Conservation (phyloP, 2,329 filamentous ascomycete genomes). For the Thielaviopsis musarum region DNA sequence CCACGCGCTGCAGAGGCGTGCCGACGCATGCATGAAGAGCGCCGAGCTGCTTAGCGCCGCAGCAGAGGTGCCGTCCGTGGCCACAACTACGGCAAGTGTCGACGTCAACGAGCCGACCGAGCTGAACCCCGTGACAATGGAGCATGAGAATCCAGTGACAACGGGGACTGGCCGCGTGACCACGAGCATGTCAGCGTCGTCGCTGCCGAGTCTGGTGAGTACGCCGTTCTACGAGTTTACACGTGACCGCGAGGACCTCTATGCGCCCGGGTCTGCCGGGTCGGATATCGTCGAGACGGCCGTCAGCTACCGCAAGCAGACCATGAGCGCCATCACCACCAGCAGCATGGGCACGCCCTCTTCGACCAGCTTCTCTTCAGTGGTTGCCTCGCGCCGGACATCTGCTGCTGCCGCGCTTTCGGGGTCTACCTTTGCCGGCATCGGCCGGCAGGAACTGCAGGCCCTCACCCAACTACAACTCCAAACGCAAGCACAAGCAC, state of each 20-base stretch:
- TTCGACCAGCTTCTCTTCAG: neutral
- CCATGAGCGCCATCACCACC: neutral
- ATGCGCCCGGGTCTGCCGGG: conserved; percentile 33
- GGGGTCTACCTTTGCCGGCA: conserved; percentile 13
- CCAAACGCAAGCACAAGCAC: neutral
- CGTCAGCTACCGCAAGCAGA: neutral
- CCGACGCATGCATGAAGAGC: conserved; percentile 33
- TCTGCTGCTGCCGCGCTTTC: neutral
- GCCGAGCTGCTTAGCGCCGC: conserved; percentile 27
- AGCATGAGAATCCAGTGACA: neutral
- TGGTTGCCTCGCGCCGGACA: neutral
- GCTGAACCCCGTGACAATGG: neutral
- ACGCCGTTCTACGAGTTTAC: neutral
- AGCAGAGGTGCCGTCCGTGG: neutral
- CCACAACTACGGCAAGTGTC: neutral
- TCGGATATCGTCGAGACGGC: conserved; percentile 24
- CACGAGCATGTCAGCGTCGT: conserved; percentile 15
- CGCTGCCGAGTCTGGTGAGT: conserved; percentile 4
- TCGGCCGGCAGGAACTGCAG: conserved; percentile 8
- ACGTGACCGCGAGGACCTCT: conserved; percentile 18
- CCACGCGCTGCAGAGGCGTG: conserved; percentile 30
- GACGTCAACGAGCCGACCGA: neutral
- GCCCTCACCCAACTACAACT: conserved; percentile 8
- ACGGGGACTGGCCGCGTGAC: conserved; percentile 17
- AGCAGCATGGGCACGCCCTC: neutral